phyloP scores from a whole-genome alignment of 305 asterid species.

The Striga hermonthica region DNA sequence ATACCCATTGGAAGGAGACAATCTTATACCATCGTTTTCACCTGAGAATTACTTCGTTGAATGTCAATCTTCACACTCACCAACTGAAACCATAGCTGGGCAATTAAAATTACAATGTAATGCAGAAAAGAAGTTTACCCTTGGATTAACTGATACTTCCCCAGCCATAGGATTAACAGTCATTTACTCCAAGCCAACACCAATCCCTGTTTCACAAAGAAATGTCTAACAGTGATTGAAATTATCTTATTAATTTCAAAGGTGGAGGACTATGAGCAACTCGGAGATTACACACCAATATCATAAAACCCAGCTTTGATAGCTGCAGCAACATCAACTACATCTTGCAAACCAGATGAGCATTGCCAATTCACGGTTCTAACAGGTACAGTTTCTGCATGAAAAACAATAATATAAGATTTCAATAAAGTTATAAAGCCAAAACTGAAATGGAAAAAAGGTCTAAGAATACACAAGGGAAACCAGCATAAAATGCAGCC shows the following conservation, averaged over 20 bases:
- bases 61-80: not conserved
- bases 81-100: not conserved
- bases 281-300: slow-evolving; percentile 49
- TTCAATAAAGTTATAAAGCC: not conserved
- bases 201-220: slow-evolving; percentile 61
- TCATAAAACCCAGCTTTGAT: slow-evolving; percentile 97
- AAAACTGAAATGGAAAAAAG: not conserved
- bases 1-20: slow-evolving; percentile 99
- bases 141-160: slow-evolving; percentile 94
- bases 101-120: slow-evolving; percentile 13
- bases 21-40: slow-evolving; percentile 63
- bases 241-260: not conserved
- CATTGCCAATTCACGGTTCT: slow-evolving; percentile 91
- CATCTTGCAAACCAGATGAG: slow-evolving; percentile 82
- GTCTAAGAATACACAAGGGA: slow-evolving; percentile 63
- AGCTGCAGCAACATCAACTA: slow-evolving; percentile 98
- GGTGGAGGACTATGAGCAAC: not conserved
- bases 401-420: not conserved
- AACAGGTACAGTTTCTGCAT: slow-evolving; percentile 45
- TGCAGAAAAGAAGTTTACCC: slow-evolving; percentile 41
- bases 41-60: slow-evolving; percentile 47
- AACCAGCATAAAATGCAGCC: slow-evolving; percentile 99
- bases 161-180: slow-evolving; percentile 86
- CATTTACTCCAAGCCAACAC: slow-evolving; percentile 98
- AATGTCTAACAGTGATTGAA: slow-evolving; percentile 5